Evolutionary conservation across 768 basidiomycete species (phyloP).

Genomic region (Collybia sp.): DNA sequence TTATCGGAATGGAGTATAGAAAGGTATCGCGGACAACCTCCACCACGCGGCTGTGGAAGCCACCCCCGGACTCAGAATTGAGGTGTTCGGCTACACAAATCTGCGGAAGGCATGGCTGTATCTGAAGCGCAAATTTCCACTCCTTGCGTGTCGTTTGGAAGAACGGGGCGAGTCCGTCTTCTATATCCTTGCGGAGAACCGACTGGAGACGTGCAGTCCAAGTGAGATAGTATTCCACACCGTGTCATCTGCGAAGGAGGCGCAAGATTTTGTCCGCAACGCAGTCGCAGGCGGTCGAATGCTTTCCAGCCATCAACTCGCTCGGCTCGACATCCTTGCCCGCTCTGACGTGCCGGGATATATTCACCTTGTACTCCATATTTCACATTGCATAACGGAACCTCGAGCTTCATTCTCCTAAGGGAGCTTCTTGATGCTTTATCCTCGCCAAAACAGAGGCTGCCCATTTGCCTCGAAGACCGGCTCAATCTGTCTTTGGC

Average conservation of each 20-base stretch:
- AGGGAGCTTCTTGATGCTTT: slow-evolving; percentile 43
- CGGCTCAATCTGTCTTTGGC: slow-evolving; percentile 37
- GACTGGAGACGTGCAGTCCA: slow-evolving; percentile 21
- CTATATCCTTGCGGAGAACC: slow-evolving; percentile 38
- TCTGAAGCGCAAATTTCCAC: slow-evolving; percentile 44
- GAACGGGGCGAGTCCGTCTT: slow-evolving; percentile 22
- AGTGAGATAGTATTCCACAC: slow-evolving; percentile 33
- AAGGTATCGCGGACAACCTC: slow-evolving; percentile 41
- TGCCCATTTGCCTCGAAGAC: slow-evolving; percentile 24
- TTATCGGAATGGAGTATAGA: slow-evolving; percentile 35
- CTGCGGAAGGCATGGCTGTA: slow-evolving; percentile 38
- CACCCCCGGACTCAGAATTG: slow-evolving; percentile 6
- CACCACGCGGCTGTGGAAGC: slow-evolving; percentile 27
- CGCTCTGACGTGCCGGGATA: slow-evolving; percentile 28
- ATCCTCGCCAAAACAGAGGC: slow-evolving; percentile 9
- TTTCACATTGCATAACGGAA: slow-evolving; percentile 50
- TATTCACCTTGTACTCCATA: slow-evolving; percentile 37
- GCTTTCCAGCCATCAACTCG: slow-evolving; percentile 37
- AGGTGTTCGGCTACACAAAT: slow-evolving; percentile 20
- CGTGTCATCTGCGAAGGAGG: slow-evolving; percentile 30
- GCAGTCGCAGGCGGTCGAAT: slow-evolving; percentile 26
- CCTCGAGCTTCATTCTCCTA: slow-evolving; percentile 33
- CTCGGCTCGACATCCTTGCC: slow-evolving; percentile 35
- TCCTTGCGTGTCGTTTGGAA: slow-evolving; percentile 39
- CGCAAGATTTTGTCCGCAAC: slow-evolving; percentile 16